Evolutionary conservation across 106 monocot species (phyloP).

Genomic region (Hemerocallis citrina): DNA sequence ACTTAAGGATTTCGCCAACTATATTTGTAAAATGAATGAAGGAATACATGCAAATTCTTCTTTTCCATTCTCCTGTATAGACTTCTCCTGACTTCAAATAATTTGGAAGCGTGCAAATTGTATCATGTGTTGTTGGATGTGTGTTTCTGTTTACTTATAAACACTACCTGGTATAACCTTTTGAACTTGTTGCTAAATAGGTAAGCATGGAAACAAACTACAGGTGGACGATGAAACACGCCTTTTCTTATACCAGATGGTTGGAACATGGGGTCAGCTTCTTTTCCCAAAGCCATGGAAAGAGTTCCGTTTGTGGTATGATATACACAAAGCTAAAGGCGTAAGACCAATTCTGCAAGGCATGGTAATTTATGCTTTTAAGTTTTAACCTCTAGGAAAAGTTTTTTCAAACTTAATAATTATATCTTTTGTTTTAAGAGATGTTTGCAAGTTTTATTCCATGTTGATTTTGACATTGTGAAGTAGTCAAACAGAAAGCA

Average conservation of each 20-base stretch:
- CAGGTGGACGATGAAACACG: constrained; percentile 47
- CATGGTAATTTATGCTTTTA: constrained; percentile 71
- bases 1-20: too few species aligned
- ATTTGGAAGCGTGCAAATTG: too few species aligned
- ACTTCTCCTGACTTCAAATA: too few species aligned
- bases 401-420: not conserved
- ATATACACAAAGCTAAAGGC: constrained; percentile 74
- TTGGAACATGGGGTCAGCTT: constrained; percentile 98
- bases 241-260: constrained; percentile 87
- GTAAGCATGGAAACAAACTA: constrained; percentile 97
- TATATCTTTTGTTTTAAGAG: not conserved
- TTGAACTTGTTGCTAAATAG: constrained; percentile 25
- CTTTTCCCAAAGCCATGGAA: constrained; percentile 98
- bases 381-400: not conserved
- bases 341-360: constrained; percentile 80
- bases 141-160: too few species aligned
- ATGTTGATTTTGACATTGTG: too few species aligned
- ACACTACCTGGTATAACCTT: too few species aligned
- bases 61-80: too few species aligned
- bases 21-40: too few species aligned
- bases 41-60: too few species aligned
- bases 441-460: not conserved
- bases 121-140: too few species aligned
- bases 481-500: too few species aligned
- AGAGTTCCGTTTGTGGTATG: constrained; percentile 95